These are phyloP conservation scores for Acidomyces sp. DNA, from an alignment of 495 filamentous ascomycete species.

Conservation along the genomic window DNA sequence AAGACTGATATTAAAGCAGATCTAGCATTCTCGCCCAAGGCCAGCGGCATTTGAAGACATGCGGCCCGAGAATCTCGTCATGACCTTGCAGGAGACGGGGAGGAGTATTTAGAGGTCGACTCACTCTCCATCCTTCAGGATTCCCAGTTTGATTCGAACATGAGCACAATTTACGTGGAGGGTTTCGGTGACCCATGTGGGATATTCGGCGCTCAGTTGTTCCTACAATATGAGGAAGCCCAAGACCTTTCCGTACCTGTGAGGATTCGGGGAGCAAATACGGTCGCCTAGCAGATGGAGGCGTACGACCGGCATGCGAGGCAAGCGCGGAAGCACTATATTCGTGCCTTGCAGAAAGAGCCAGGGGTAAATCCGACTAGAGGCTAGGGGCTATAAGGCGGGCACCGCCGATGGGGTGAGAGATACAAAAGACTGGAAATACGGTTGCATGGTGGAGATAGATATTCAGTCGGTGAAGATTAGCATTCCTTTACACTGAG, in stretches of 20 bases:
- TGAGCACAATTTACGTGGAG: neutral
- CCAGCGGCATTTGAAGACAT: too few species aligned
- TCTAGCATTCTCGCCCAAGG: slow-evolving; percentile 1
- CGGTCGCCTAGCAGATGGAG: slow-evolving; percentile 1
- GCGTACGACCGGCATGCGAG: slow-evolving; percentile 6
- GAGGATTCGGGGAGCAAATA: neutral
- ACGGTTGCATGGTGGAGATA: too few species aligned
- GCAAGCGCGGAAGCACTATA: slow-evolving; percentile 3
- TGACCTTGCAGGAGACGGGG: too few species aligned
- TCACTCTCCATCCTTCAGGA: too few species aligned
- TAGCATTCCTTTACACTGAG: too few species aligned
- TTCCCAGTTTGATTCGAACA: neutral
- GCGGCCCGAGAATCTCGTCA: too few species aligned
- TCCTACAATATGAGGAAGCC: slow-evolving; percentile 1
- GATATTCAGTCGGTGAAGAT: too few species aligned
- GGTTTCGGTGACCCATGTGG: slow-evolving; percentile 3
- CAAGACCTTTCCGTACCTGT: neutral
- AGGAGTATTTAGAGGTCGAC: too few species aligned
- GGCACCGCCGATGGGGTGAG: too few species aligned
- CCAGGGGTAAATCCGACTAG: too few species aligned
- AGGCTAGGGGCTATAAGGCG: too few species aligned
- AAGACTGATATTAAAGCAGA: neutral
- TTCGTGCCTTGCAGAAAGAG: neutral
- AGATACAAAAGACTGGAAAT: too few species aligned
- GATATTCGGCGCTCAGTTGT: neutral